Percentiles rank a stretch among this genome's conserved stretches.
phyloP scores from a whole-genome alignment of 257 asterid species.

The Capsicum rhomboideum region DNA sequence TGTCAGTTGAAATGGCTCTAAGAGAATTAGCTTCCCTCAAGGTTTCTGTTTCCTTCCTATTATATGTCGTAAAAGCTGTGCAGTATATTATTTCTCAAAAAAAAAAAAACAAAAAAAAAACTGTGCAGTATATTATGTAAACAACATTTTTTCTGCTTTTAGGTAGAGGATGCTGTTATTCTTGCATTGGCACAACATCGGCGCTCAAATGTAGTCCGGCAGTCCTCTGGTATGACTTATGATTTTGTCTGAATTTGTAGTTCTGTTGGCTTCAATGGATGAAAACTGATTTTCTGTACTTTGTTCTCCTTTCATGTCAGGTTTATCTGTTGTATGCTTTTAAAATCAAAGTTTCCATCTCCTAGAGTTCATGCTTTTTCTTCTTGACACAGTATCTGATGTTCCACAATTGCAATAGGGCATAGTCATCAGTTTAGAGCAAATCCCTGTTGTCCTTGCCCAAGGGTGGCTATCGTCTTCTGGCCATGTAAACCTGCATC shows the following conservation, averaged over 20 bases:
- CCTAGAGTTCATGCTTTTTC: neutral
- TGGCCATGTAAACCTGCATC: neutral
- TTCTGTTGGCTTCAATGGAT: neutral
- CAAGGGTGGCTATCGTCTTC: neutral
- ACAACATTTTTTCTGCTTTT: slow-evolving; percentile 18
- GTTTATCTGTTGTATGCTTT: neutral
- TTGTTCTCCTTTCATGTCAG: neutral
- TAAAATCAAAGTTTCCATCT: neutral
- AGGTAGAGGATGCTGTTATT: slow-evolving; percentile 97
- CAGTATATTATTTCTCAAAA: neutral
- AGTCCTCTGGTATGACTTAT: slow-evolving; percentile 49
- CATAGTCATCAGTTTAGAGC: neutral
- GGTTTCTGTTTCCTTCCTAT: slow-evolving; percentile 30
- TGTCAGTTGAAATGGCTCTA: slow-evolving; percentile 98
- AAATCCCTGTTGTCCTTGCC: neutral
- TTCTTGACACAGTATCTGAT: neutral
- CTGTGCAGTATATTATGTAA: neutral
- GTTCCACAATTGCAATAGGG: neutral
- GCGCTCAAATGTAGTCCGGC: slow-evolving; percentile 75
- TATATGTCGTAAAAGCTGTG: neutral
- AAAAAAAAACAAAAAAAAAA: neutral
- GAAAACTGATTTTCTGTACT: neutral
- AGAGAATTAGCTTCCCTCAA: slow-evolving; percentile 93
- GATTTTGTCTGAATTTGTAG: neutral
- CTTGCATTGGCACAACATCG: slow-evolving; percentile 70